Evolutionary conservation across 768 basidiomycete species (phyloP).

Genomic region (Collybiopsis luxurians): DNA sequence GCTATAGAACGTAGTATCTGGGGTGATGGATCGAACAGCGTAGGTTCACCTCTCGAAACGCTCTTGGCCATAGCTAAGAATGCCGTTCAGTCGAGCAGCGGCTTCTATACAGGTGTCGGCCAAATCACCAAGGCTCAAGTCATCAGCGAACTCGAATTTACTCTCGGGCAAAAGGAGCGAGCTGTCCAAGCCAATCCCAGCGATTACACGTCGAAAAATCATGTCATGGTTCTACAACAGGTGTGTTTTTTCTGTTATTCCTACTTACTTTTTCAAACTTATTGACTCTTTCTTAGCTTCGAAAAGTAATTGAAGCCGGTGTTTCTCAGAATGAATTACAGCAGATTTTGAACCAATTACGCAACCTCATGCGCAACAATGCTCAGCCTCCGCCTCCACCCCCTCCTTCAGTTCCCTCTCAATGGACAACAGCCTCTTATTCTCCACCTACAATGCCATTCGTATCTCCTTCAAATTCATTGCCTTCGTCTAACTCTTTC

Average conservation of each 20-base stretch:
- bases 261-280: constrained; percentile 8
- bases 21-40: constrained; percentile 52
- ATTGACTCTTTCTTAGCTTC: constrained; percentile 43
- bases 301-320: constrained; percentile 71
- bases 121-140: constrained; percentile 77
- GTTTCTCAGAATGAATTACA: constrained; percentile 78
- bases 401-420: constrained; percentile 19
- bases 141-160: constrained; percentile 78
- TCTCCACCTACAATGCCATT: constrained; percentile 15
- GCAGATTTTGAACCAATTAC: constrained; percentile 72
- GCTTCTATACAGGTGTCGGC: constrained; percentile 36
- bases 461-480: constrained; percentile 13
- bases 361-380: constrained; percentile 51
- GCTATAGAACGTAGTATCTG: constrained; percentile 85
- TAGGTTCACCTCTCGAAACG: constrained; percentile 25
- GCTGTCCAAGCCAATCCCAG: constrained; percentile 68
- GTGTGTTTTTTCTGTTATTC: constrained; percentile 38
- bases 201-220: constrained; percentile 64
- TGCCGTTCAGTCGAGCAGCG: constrained; percentile 13
- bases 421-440: constrained; percentile 15
- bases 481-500: constrained; percentile 16
- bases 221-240: constrained; percentile 79
- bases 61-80: constrained; percentile 6
- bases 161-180: constrained; percentile 78
- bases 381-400: constrained; percentile 35